Evolutionary conservation across 179 eudicot genomes (phyloP), one percentile per base, ranked within the genome.

Genomic region (Monotropa hypopitys): DNA sequence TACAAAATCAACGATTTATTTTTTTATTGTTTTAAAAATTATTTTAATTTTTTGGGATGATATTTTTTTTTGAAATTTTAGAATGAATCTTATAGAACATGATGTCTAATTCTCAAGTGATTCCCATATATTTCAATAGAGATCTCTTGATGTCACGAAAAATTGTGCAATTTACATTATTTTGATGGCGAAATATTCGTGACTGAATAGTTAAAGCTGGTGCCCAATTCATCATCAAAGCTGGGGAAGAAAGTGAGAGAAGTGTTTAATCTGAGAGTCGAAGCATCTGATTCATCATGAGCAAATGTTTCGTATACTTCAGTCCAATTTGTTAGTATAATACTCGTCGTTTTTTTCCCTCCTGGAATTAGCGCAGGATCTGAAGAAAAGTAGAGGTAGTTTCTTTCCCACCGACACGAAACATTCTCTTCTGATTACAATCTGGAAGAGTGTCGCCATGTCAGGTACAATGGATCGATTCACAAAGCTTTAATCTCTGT

Each of bases 381-480:
- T 33, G 20, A 33, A 67, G 16, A 20, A 65, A 63, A 15, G 16
- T 28, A 38, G 51, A 18, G 28, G 30, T 68, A 0, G 51, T 42
- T 68, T 68, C 70, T 65, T 42, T 10, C 72, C 72, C 33, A 69
- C 33, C 51, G 47, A 43, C 72, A 11, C n/a, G 73, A 43, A 32
- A 20, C 7, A 45, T n/a, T 45, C 53, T 70, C 35, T 70, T 12
- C 33, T 23, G 18, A 4, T 23, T n/a, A 57, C 42, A 71, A 8
- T 47, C 10, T 5, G 7, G 10, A 13, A 51, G 63, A 72, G 9
- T n/a, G 7, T 21, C n/a, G 33, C 15, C 4, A 72, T 72, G 76
- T 33, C 76, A 46, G 63, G 62, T 42, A 18, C 76, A 23, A 26
- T 12, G n/a, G 75, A 70, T 70, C 56, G 56, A 45, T 70, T 23